Evolutionary conservation across 1,284 basidiomycete species (phyloP).

Genomic region (Ustilago trichophora): DNA sequence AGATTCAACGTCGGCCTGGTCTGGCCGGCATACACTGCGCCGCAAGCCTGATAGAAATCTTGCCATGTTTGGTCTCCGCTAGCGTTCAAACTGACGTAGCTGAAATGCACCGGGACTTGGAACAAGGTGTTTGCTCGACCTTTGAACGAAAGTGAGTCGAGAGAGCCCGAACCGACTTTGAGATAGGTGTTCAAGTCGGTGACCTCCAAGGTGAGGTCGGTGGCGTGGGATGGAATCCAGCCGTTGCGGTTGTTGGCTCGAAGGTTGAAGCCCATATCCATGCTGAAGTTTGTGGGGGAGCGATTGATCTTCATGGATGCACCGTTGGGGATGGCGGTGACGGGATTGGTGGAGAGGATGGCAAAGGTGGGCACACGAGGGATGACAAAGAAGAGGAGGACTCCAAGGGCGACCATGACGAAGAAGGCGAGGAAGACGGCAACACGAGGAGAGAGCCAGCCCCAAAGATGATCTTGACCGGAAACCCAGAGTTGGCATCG

Average conservation of each 20-base stretch:
- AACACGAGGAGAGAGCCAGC: conserved; percentile 46
- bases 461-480: conserved; percentile 51
- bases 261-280: conserved; percentile 57
- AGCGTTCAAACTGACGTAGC: conserved; percentile 46
- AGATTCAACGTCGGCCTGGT: conserved; percentile 47
- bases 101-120: conserved; percentile 50
- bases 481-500: conserved; percentile 42
- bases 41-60: conserved; percentile 50
- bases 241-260: conserved; percentile 47
- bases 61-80: conserved; percentile 54
- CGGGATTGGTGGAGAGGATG: conserved; percentile 44
- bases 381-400: conserved; percentile 59
- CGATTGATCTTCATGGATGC: conserved; percentile 46
- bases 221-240: conserved; percentile 42
- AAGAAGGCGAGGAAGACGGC: conserved; percentile 55
- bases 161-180: conserved; percentile 42
- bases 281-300: conserved; percentile 51
- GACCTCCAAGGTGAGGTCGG: conserved; percentile 40
- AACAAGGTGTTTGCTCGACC: conserved; percentile 39
- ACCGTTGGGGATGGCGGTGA: conserved; percentile 51
- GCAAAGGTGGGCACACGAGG: conserved; percentile 57
- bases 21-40: conserved; percentile 24
- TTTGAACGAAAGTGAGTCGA: conserved; percentile 25
- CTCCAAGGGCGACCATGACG: conserved; percentile 27
- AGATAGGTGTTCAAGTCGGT: conserved; percentile 38